Percentiles rank a stretch among this genome's conserved stretches.
phyloP scores from a whole-genome alignment of 441 rosid genomes.

The Cnidoscolus chayamansa region DNA sequence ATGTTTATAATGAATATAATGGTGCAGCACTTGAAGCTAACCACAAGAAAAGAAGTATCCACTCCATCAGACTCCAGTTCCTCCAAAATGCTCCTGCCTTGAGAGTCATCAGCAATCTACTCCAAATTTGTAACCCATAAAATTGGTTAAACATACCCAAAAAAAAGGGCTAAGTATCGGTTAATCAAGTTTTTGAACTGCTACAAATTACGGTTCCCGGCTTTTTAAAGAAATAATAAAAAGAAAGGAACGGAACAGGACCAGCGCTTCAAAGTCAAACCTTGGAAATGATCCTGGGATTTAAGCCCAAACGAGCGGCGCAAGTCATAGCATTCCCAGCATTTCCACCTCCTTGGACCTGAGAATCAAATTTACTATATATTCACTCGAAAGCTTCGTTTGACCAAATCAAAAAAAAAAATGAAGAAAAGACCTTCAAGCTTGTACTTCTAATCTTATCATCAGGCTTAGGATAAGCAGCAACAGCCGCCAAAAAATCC shows the following conservation, averaged over 20 bases:
- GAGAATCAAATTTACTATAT: background rate
- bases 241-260: no score
- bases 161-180: no score
- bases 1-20: background rate
- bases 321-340: slow-evolving; percentile 73
- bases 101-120: slow-evolving; percentile 72
- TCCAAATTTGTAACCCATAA: slow-evolving; percentile 1
- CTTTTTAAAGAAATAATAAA: no score
- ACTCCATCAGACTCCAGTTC: slow-evolving; percentile 77
- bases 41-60: slow-evolving; percentile 70
- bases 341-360: slow-evolving; percentile 89
- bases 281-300: slow-evolving; percentile 69
- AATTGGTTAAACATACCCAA: background rate
- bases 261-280: slow-evolving; percentile 23
- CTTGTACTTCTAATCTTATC: slow-evolving; percentile 77
- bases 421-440: slow-evolving; percentile 39
- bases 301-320: slow-evolving; percentile 66
- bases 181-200: no score
- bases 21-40: slow-evolving; percentile 27
- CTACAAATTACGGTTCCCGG: no score
- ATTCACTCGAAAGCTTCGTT: background rate
- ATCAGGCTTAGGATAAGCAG: slow-evolving; percentile 70
- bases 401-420: background rate
- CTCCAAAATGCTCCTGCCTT: slow-evolving; percentile 59
- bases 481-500: slow-evolving; percentile 68